Evolutionary conservation across 495 filamentous ascomycete genomes (phyloP).

Genomic region (Thozetella sp.): DNA sequence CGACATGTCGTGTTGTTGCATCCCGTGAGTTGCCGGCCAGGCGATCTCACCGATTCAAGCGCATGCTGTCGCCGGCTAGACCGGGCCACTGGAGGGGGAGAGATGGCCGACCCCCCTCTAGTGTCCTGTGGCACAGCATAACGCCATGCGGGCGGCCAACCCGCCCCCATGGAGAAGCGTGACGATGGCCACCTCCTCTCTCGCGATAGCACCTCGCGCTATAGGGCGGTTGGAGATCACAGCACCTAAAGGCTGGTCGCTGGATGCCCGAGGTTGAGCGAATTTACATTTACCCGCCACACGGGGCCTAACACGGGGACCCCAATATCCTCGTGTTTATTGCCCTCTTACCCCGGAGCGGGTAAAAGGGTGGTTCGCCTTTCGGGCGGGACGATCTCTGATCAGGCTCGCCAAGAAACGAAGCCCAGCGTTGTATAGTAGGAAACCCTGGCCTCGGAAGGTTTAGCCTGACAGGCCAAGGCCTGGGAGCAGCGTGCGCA

Average conservation of each 20-base stretch:
- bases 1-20: no score
- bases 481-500: no score
- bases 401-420: background rate
- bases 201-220: background rate
- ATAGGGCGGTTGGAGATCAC: background rate
- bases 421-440: background rate
- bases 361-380: background rate
- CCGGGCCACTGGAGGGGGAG: no score
- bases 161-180: no score
- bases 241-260: background rate
- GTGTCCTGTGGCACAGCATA: no score
- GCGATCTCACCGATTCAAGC: no score
- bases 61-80: no score
- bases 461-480: background rate
- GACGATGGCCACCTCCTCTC: background rate
- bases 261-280: background rate
- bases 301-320: no score
- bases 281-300: slow-evolving; percentile 1
- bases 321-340: slow-evolving; percentile 3
- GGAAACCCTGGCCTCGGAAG: background rate
- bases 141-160: no score
- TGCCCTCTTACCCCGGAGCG: slow-evolving; percentile 3
- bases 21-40: no score
- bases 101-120: no score
- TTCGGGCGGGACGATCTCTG: background rate